These are phyloP conservation scores for Nemania serpens DNA, from an alignment of 2,329 filamentous ascomycete species.

Conservation along the genomic window DNA sequence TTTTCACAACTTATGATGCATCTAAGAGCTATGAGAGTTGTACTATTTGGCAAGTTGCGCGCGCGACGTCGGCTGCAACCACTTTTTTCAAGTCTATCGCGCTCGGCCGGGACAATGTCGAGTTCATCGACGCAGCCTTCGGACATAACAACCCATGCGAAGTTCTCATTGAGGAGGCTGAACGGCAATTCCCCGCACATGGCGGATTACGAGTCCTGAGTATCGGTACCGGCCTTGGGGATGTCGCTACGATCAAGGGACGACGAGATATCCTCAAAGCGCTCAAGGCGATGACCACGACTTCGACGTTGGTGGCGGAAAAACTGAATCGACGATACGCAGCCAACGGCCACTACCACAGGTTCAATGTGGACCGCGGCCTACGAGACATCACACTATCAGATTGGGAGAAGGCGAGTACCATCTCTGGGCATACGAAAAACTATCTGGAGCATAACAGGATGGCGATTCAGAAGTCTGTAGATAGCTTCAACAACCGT, in stretches of 20 bases:
- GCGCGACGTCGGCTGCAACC: conserved; percentile 39
- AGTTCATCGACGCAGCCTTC: conserved; percentile 41
- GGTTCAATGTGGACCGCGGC: conserved; percentile 39
- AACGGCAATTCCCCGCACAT: conserved; percentile 30
- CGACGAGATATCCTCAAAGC: conserved; percentile 30
- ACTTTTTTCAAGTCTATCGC: conserved; percentile 41
- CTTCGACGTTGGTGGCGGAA: conserved; percentile 29
- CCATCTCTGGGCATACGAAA: conserved; percentile 17
- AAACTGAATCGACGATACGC: conserved; percentile 26
- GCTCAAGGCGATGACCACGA: conserved; percentile 24
- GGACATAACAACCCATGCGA: conserved; percentile 43
- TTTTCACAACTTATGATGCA: conserved; percentile 39
- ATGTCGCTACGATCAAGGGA: conserved; percentile 28
- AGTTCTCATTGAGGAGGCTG: conserved; percentile 38
- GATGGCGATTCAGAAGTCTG: conserved; percentile 1
- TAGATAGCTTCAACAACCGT: not conserved
- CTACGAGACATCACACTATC: conserved; percentile 35
- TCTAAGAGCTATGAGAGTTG: conserved; percentile 29
- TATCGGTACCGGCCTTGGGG: conserved; percentile 37
- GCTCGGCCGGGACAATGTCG: conserved; percentile 34
- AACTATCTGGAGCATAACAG: conserved; percentile 14
- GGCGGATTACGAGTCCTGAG: conserved; percentile 30
- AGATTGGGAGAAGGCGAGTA: conserved; percentile 34
- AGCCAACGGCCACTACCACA: conserved; percentile 30
- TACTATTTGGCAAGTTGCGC: conserved; percentile 40